Base-by-base conservation (phyloP, 2,329 filamentous ascomycete species). In the Colletotrichum lini region DNA sequence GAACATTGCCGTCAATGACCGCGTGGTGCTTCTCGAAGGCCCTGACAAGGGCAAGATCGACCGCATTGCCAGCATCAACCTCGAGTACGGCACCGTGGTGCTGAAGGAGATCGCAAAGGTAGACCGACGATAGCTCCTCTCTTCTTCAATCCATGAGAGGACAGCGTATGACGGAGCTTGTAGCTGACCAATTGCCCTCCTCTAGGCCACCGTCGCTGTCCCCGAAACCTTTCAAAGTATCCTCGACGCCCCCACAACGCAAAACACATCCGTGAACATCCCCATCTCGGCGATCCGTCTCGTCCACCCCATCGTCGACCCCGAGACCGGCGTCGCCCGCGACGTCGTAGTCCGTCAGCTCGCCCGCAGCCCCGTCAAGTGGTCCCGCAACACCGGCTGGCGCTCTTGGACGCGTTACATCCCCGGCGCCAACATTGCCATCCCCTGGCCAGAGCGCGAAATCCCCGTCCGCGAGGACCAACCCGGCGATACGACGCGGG, bases 41-140 rank as follows among this genome's bases (percentile, higher is more conserved):
- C 88, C 87, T 45, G 93, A 96, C 77, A 93, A 91, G 84, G 95
- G 95, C 77, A 94, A 92, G 84, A 96, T 99, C 81, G 93, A 94
- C 61, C 84, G 84, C n/a, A 89, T 98, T 54, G 81, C 80, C 71
- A 80, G 84, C 1, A 84, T 97, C 56, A 83, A 90, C 74, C 73
- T 78, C 5, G 81, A 86, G 13, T 84, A 82, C 56, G 91, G 90
- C 72, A 87, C 87, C 73, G 84, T 94, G 56, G 85, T 82, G n/a
- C 82, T 95, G 53, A 85, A 90, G 73, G 89, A 87, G 30, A 76
- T 91, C 72, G 91, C 92, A 78, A 85, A 88, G 85, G 93, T 95
- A 85, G 77, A 88, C 78, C 64, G 30, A 9, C 4, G 8, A 50
- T 4, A n/a, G 5, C 35, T 49, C 10, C 49, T 15, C 40, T 42